Base-by-base conservation (phyloP, 805 yeast genomes). In the Cyberlindnera galapagoensis region DNA sequence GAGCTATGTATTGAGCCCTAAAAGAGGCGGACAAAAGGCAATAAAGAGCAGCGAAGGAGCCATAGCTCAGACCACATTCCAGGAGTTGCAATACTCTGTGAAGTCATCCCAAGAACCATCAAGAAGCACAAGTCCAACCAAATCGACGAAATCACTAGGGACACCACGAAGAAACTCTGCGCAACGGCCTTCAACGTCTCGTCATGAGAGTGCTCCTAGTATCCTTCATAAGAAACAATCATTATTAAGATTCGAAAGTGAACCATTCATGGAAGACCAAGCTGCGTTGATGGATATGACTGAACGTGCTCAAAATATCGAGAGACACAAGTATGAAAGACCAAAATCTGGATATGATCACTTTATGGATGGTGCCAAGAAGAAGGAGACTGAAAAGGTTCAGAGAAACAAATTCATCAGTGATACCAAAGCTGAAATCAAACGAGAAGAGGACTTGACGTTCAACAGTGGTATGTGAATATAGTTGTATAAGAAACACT, bases 31-130 rank as follows among this genome's bases (percentile, higher is more conserved):
- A 12, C 22, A 21, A 22, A 15, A 9, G 24, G 18, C 7, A 17
- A 10, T 4, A 2, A 9, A 20, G 5, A 11, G 15, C 10, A 23
- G 6, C 7, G 16, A 11, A 18, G 21, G 16, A 18, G 26, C 12
- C 27, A 20, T 12, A 16, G 33, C 33, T 28, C 24, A 17, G 3
- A 31, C 39, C 28, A 13, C 19, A 7, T 44, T 26, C 25, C 24
- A 45, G n/a, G 38, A 46, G 29, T 18, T 46, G 14, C 36, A 50
- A 27, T 49, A 46, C 33, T 39, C 48, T 7, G 51, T 49, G 1
- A 41, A 38, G 26, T 39, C 39, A 3, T 38, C 36, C n/a, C n/a
- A n/a, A 12, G 28, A 26, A 10, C 21, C 30, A 3, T 30, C 44
- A 26, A 24, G 35, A 3, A 24, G 33, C 23, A 16, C 43, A 25